phyloP scores from a whole-genome alignment of 805 yeast species.

The Wickerhamomyces subpelliculosus region DNA sequence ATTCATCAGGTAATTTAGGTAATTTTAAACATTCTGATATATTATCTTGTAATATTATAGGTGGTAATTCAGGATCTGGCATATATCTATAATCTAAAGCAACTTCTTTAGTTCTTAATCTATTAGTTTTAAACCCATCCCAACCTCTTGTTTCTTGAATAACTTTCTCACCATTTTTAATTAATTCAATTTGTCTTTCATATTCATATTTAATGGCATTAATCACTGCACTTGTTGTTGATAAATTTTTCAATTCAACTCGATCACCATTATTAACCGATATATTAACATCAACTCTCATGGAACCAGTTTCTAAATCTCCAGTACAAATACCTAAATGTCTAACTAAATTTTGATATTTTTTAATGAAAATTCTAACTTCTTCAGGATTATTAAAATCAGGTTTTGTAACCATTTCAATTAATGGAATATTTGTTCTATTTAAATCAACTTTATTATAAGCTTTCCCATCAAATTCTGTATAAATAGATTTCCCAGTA shows the following conservation, averaged over 20 bases:
- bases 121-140: slow-evolving; percentile 69
- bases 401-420: slow-evolving; percentile 89
- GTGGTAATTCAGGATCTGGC: slow-evolving; percentile 88
- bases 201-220: slow-evolving; percentile 73
- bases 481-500: slow-evolving; percentile 74
- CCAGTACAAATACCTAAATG: slow-evolving; percentile 76
- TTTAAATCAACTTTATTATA: slow-evolving; percentile 63
- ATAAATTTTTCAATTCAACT: slow-evolving; percentile 85
- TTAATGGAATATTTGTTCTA: slow-evolving; percentile 77
- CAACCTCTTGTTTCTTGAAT: slow-evolving; percentile 80
- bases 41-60: slow-evolving; percentile 36
- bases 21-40: slow-evolving; percentile 39
- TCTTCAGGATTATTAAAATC: slow-evolving; percentile 64
- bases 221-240: slow-evolving; percentile 73
- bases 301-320: slow-evolving; percentile 89
- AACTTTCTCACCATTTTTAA: slow-evolving; percentile 32
- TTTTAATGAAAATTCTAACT: slow-evolving; percentile 72
- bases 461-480: slow-evolving; percentile 24
- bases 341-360: slow-evolving; percentile 66
- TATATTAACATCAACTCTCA: slow-evolving; percentile 92
- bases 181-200: slow-evolving; percentile 51
- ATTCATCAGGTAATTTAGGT: slow-evolving; percentile 59
- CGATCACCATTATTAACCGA: slow-evolving; percentile 66
- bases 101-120: slow-evolving; percentile 70
- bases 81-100: slow-evolving; percentile 86